Evolutionary conservation across 192 early-diverging fungal species (phyloP).

Genomic region (Mycoemilia scoparia): DNA sequence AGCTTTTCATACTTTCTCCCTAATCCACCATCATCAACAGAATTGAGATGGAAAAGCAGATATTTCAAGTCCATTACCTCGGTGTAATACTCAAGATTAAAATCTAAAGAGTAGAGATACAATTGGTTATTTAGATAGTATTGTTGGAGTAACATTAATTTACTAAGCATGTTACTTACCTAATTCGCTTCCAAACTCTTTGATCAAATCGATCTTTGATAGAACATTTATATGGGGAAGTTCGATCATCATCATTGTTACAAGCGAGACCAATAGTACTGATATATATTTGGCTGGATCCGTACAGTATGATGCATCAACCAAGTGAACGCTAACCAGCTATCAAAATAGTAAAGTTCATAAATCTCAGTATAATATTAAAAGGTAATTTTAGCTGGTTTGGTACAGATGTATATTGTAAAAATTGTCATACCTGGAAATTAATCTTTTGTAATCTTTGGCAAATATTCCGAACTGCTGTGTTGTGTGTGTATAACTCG

Average conservation of each 20-base stretch:
- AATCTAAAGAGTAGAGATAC: conserved; percentile 40
- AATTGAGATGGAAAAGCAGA: conserved; percentile 58
- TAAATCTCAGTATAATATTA: conserved; percentile 7
- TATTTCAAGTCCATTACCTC: conserved; percentile 81
- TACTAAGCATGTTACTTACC: conserved; percentile 8
- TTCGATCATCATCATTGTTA: conserved; percentile 86
- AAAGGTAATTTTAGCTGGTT: conserved; percentile 1
- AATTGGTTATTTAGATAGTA: too few relatives aligned
- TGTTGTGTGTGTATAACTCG: conserved; percentile 92
- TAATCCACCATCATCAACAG: conserved; percentile 32
- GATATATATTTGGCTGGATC: conserved; percentile 91
- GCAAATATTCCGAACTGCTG: conserved; percentile 58
- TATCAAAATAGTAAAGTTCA: too few relatives aligned
- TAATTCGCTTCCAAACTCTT: conserved; percentile 51
- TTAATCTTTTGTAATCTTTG: conserved; percentile 46
- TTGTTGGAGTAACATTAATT: neutral
- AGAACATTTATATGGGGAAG: conserved; percentile 94
- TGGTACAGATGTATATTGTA: neutral
- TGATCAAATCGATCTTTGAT: conserved; percentile 83
- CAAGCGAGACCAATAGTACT: conserved; percentile 66
- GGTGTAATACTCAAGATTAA: conserved; percentile 88
- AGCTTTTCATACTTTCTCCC: conserved; percentile 44
- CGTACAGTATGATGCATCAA: conserved; percentile 82
- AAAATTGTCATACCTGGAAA: too few relatives aligned
- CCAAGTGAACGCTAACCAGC: conserved; percentile 66